Evolutionary conservation across 805 yeast genomes (phyloP), one percentile per base, ranked within the genome.

Genomic region (Myxozyma lipomycoides): DNA sequence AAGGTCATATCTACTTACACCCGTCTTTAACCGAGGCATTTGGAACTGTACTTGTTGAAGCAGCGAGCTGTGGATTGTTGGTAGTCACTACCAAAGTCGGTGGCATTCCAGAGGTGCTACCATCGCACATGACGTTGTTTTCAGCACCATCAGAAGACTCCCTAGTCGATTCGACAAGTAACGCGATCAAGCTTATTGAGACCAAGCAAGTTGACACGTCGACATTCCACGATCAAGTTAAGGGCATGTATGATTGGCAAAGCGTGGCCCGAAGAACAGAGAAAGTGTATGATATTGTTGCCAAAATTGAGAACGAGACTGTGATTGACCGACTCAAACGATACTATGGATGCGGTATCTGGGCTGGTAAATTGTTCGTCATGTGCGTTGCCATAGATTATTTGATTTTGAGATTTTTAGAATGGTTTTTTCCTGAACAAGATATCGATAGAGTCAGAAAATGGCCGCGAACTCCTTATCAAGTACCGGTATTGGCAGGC

Each of bases 81-180:
- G 96, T 93, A 1, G 98, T 93, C 0, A 89, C 97, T 0, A 93
- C 99, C 0, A 81, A 82, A 51, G 98, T 93, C 0, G 99, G 99
- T 10, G 99, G 98, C 3, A 90, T 93, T 36, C 97, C 97, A 0
- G 99, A 93, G 64, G 98, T 93, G 3, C 69, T 93, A 35, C 99
- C 98, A 0, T 75, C 76, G 22, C 86, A 89, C 62, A 93, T 93
- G 98, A 89, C 95, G 1, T 84, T 84, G 1, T 93, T 86, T 67
- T 90, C 98, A 0, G 76, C 82, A 15, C 95, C 97, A 0, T 86
- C 91, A 2, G 96, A 86, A 45, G 86, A 86, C 51, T 82, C 93
- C 1, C 68, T 93, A 38, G 87, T 84, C 1, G 77, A 75, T 2
- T 84, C 90, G 5, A 79, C 91, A 1, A 67, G 81, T 36, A 67